Conservation (phyloP, 306 rosid species). For the Parietaria judaica region DNA sequence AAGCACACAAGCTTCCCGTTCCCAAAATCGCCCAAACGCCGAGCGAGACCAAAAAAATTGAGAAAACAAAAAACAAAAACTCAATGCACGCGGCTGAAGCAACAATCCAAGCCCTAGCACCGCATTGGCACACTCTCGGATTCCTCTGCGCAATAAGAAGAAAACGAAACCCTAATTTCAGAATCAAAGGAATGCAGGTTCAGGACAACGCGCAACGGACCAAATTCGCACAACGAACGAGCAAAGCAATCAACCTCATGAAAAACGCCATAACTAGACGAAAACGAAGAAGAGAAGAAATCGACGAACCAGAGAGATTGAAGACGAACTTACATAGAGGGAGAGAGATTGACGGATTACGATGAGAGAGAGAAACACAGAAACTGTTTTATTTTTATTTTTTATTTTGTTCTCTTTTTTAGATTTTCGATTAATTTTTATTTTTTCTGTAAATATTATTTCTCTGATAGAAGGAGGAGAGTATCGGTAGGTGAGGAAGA, state of each 20-base stretch:
- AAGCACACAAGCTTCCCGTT: neutral
- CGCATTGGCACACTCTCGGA: constrained; percentile 27
- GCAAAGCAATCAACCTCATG: neutral
- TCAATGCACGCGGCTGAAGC: too few species aligned
- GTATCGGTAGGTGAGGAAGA: constrained; percentile 19
- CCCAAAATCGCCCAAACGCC: neutral
- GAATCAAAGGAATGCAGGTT: constrained; percentile 38
- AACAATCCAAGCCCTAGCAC: constrained; percentile 51
- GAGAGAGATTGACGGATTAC: constrained; percentile 13
- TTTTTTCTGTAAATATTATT: neutral
- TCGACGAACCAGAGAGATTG: constrained; percentile 27
- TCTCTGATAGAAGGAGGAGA: constrained; percentile 4
- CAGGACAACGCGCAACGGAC: neutral
- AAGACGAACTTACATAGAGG: constrained; percentile 25
- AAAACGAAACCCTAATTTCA: constrained; percentile 32
- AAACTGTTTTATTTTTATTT: neutral
- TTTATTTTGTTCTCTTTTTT: constrained; percentile 4
- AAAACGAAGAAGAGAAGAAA: neutral
- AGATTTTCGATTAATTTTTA: constrained; percentile 7
- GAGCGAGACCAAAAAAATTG: neutral
- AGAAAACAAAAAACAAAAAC: constrained; percentile 37
- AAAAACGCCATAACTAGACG: neutral
- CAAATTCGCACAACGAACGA: constrained; percentile 3
- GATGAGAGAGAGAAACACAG: constrained; percentile 13
- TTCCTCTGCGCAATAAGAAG: constrained; percentile 26